Base-by-base conservation (phyloP, 2,329 filamentous ascomycete genomes). In the Paraphaeosphaeria sporulosa region DNA sequence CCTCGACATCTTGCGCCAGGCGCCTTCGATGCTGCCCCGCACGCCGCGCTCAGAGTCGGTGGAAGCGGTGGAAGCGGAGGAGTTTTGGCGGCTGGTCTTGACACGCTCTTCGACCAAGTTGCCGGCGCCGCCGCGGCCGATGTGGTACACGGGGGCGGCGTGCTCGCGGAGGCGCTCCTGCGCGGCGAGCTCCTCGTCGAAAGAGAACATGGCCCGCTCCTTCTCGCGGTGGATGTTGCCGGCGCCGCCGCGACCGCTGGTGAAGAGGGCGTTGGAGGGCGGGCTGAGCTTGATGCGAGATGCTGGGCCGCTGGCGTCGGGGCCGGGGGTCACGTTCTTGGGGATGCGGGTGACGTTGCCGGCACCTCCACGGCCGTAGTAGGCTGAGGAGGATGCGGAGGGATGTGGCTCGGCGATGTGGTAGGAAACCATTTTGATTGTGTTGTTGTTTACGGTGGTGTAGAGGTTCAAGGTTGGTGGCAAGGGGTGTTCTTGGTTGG, bases 181-280 rank as follows among this genome's bases (percentile, higher is more conserved):
- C 59, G 83, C 83, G 66, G 86, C 82, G 54, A 89, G 82, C 70
- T 89, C 87, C 78, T 89, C 87, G 75, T 90, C 87, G 78, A 91
- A 91, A 76, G 83, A 85, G 82, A 89, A 89, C 74, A 89, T 88
- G 70, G 85, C 82, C 43, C 85, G 82, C 67, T 89, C 84, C 62
- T 78, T 74, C 55, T 82, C 76, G 47, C 79, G 71, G 78, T 84
- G 81, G 64, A 87, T 83, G 79, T 90, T 91, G 71, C 89, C 89
- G 2, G 87, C 88, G 59, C 89, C 88, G 67, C 89, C 89, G 59
- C 89, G 87, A 68, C 89, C 89, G 12, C 84, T 84, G 79, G 87
- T 85, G 82, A 89, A 89, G 79, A 84, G 83, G 60, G 81, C 76
- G 46, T 81, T 78, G 63, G 65, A 71, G 70, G 73, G 82, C 73